A percentile compares a stretch with the other conserved stretches of the same genome.
These are phyloP conservation scores for Oryza punctata DNA, from an alignment of 176 grass and related monocot species.

Conservation along the genomic window DNA sequence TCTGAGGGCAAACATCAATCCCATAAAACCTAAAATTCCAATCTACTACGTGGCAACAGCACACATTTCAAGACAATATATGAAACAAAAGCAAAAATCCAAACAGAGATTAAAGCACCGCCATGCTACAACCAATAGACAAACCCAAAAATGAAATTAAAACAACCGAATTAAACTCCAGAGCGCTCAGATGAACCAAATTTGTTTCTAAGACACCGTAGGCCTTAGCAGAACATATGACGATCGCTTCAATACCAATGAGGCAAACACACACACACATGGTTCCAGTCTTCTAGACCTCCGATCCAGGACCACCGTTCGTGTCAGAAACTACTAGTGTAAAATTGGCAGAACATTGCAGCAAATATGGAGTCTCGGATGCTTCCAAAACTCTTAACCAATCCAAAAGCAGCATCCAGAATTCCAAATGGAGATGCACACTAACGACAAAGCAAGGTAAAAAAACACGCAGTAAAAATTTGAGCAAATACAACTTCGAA, in stretches of 20 bases:
- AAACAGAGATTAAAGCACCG: neutral
- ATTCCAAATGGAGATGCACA: neutral
- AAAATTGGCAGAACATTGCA: constrained; percentile 11
- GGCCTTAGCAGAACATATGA: neutral
- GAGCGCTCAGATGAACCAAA: constrained; percentile 18
- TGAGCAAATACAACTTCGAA: neutral
- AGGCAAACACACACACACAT: neutral
- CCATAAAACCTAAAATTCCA: neutral
- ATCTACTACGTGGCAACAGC: neutral
- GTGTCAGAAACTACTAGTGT: constrained; percentile 15
- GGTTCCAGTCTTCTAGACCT: neutral
- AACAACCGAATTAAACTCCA: neutral
- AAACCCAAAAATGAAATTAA: constrained; percentile 1
- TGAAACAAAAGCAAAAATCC: neutral
- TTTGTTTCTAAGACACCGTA: neutral
- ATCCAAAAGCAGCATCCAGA: constrained; percentile 15
- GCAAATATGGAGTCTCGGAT: neutral
- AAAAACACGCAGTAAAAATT: constrained; percentile 13
- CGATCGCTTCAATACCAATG: neutral
- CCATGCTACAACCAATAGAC: neutral
- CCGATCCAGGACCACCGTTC: constrained; percentile 13
- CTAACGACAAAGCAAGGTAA: constrained; percentile 15
- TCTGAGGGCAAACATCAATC: neutral
- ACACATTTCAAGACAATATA: constrained; percentile 20
- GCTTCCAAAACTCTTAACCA: constrained; percentile 21